These are phyloP conservation scores for Argentina anserina DNA, from an alignment of 306 rosid species.

Conservation along the genomic window DNA sequence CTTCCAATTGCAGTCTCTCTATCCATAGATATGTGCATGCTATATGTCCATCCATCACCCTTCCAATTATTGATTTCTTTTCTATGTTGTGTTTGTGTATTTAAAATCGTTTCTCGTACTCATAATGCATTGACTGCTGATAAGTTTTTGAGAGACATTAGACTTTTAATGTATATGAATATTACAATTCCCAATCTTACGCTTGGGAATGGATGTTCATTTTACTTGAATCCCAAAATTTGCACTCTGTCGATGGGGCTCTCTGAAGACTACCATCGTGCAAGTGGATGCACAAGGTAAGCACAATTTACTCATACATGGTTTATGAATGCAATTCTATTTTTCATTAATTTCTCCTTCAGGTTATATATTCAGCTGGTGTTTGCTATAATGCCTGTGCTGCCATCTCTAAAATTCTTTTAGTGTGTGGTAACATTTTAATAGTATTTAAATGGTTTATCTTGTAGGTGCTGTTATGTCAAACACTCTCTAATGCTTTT, in stretches of 20 bases:
- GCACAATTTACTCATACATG: slow-evolving; percentile 44
- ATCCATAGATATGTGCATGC: slow-evolving; percentile 1
- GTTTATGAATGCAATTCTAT: slow-evolving; percentile 55
- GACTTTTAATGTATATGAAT: slow-evolving; percentile 29
- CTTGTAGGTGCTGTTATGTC: slow-evolving; percentile 18
- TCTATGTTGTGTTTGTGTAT: not conserved
- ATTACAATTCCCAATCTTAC: slow-evolving; percentile 23
- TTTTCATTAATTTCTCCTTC: slow-evolving; percentile 63
- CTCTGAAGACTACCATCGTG: slow-evolving; percentile 60
- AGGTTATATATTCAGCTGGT: slow-evolving; percentile 93
- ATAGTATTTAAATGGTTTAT: slow-evolving; percentile 23
- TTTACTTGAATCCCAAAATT: slow-evolving; percentile 38
- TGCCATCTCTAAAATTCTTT: slow-evolving; percentile 85
- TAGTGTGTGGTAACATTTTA: slow-evolving; percentile 85
- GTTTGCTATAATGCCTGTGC: slow-evolving; percentile 77
- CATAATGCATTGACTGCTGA: slow-evolving; percentile 40
- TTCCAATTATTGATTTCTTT: not conserved
- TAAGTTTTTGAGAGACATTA: slow-evolving; percentile 27
- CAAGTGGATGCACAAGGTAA: slow-evolving; percentile 79
- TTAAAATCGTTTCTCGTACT: slow-evolving; percentile 10
- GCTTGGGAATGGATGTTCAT: slow-evolving; percentile 57
- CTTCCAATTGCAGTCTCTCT: slow-evolving; percentile 57
- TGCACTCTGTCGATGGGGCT: slow-evolving; percentile 69
- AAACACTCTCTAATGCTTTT: slow-evolving; percentile 55
- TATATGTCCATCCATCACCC: not conserved